phyloP scores from a whole-genome alignment of 441 rosid species.

The Raphanus hybrid region DNA sequence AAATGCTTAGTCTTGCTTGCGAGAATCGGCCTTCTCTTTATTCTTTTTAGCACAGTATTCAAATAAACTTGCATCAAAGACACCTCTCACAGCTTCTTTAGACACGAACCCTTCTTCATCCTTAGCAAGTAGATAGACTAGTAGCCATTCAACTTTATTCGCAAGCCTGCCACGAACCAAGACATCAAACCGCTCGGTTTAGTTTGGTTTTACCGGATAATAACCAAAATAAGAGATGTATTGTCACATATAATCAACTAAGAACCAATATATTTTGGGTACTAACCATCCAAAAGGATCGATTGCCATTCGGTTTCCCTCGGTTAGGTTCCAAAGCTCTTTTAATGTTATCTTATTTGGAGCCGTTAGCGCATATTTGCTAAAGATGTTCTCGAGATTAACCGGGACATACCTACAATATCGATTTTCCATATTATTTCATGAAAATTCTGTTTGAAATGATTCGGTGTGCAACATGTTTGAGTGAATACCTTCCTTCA shows the following conservation, averaged over 20 bases:
- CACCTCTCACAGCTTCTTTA: conserved; percentile 76
- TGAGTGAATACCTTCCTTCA: conserved; percentile 70
- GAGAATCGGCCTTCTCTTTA: conserved; percentile 29
- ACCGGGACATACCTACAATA: conserved; percentile 51
- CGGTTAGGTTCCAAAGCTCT: conserved; percentile 48
- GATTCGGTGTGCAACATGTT: not conserved
- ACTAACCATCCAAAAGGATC: conserved; percentile 52
- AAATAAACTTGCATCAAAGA: conserved; percentile 81
- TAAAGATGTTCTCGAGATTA: conserved; percentile 46
- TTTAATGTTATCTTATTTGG: conserved; percentile 30
- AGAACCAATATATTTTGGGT: conserved; percentile 1
- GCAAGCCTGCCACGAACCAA: conserved; percentile 48
- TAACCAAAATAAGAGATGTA: not conserved
- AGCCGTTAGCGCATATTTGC: conserved; percentile 45
- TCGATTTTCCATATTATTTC: not conserved
- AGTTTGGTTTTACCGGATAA: conserved; percentile 2
- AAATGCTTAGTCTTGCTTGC: conserved; percentile 30
- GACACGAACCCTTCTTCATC: conserved; percentile 69
- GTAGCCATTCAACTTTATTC: conserved; percentile 63
- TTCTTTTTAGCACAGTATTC: conserved; percentile 64
- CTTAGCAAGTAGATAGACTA: conserved; percentile 64
- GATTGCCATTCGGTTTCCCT: conserved; percentile 46
- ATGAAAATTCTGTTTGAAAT: not conserved
- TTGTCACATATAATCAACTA: not conserved
- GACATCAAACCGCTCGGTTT: not conserved